phyloP scores from a whole-genome alignment of 2,329 filamentous ascomycete genomes.

The Dothistroma septosporum region DNA sequence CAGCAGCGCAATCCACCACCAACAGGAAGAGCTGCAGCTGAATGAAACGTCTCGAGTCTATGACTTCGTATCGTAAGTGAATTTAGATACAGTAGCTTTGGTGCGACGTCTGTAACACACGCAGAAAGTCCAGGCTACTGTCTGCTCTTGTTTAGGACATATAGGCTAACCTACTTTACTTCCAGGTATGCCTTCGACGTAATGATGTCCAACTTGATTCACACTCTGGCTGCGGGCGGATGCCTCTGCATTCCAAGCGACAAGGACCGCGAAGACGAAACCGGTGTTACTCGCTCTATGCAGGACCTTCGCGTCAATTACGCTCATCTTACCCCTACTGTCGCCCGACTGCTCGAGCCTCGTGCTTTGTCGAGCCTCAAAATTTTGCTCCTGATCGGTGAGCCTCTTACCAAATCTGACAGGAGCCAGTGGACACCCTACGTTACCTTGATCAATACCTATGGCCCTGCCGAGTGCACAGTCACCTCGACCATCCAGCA shows the following conservation, averaged over 20 bases:
- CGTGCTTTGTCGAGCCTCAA: not conserved
- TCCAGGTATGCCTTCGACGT: slow-evolving; percentile 20
- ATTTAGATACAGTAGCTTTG: too few species aligned
- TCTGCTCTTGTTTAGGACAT: too few species aligned
- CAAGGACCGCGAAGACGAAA: not conserved
- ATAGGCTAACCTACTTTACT: too few species aligned
- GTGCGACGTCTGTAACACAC: too few species aligned
- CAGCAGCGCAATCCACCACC: not conserved
- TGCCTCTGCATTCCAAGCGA: slow-evolving; percentile 11
- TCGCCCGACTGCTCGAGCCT: not conserved
- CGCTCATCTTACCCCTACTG: not conserved
- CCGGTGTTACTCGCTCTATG: too few species aligned
- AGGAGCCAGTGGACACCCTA: not conserved
- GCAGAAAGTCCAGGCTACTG: too few species aligned
- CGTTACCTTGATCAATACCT: not conserved
- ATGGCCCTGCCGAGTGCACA: slow-evolving; percentile 6
- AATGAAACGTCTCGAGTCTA: too few species aligned
- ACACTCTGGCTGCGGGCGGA: slow-evolving; percentile 12
- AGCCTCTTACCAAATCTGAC: not conserved
- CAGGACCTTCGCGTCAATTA: too few species aligned
- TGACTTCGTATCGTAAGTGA: too few species aligned
- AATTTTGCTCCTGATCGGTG: not conserved
- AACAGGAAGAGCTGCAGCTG: slow-evolving; percentile 1
- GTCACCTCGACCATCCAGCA: not conserved
- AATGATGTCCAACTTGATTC: slow-evolving; percentile 10